Conservation (phyloP, 768 basidiomycete species). For the Cyathus striatus region DNA sequence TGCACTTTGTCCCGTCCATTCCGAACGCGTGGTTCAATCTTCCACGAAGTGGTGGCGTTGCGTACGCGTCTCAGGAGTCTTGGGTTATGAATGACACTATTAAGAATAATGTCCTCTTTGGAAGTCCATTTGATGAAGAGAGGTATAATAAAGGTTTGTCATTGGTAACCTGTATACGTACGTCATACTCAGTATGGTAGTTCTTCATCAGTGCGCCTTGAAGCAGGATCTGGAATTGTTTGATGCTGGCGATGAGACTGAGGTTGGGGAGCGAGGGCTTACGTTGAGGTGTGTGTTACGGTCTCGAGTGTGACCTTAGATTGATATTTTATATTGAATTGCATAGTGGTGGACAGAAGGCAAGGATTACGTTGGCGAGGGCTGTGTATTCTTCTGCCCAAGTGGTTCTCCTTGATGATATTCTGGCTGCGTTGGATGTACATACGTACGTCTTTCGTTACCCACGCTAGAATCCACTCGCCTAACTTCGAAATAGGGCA, state of each 20-base stretch:
- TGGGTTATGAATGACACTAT: slow-evolving; percentile 81
- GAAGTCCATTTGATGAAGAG: slow-evolving; percentile 56
- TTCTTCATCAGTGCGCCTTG: slow-evolving; percentile 66
- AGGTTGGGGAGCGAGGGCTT: slow-evolving; percentile 65
- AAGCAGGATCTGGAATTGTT: slow-evolving; percentile 68
- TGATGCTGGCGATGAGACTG: slow-evolving; percentile 57
- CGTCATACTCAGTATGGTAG: slow-evolving; percentile 76
- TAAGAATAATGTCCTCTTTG: slow-evolving; percentile 4
- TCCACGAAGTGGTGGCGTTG: slow-evolving; percentile 59
- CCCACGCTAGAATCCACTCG: too few relatives aligned
- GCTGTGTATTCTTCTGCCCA: slow-evolving; percentile 48
- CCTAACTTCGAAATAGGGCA: slow-evolving; percentile 63
- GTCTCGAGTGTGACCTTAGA: too few relatives aligned
- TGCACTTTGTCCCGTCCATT: slow-evolving; percentile 51
- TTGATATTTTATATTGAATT: too few relatives aligned
- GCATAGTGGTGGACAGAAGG: slow-evolving; percentile 45
- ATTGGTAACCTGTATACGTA: slow-evolving; percentile 69
- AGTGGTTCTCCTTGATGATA: slow-evolving; percentile 68
- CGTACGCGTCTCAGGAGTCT: slow-evolving; percentile 76
- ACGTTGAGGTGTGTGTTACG: slow-evolving; percentile 26
- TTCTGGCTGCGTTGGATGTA: slow-evolving; percentile 58
- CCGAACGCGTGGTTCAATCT: slow-evolving; percentile 60
- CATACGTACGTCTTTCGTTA: slow-evolving; percentile 13
- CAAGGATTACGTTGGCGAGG: slow-evolving; percentile 39
- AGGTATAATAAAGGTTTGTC: slow-evolving; percentile 45